Base-by-base conservation (phyloP, 2,329 filamentous ascomycete genomes). In the Colletotrichum sp. region DNA sequence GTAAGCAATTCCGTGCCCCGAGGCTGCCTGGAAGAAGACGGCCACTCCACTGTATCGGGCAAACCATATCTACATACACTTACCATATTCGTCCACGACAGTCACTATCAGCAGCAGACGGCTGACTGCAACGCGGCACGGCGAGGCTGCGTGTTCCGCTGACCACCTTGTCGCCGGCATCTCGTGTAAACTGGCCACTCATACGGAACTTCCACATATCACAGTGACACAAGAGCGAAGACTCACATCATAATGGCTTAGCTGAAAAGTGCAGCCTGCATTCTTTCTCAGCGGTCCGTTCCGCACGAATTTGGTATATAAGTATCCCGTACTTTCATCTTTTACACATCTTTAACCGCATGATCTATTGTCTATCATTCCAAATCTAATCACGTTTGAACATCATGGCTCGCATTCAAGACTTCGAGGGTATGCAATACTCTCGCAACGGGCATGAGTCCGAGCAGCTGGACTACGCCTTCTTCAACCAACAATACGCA, bases 401-500 rank as follows among this genome's bases (percentile, higher is more conserved):
- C 5, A 27, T 3, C 67, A 74, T 74, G 68, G 60, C 52, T 32
- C 68, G 68, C 4, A 74, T 74, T 30, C 60, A 74, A 8, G 72
- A 66, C 12, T 74, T 74, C 5, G 68, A 74, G 72, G 72, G 68
- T 48, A 71, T 74, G 68, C 68, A 71, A 8, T 74, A 71, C 48
- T 74, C 72, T 9, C 59, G 67, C 8, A 34, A 16, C n/a, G 72
- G 72, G 22, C 67, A 74, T 48, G 60, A 74, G 34, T 16, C 44
- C 25, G 72, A 71, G 27, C 44, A 60, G 59, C 72, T 59, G 13
- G 67, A 74, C 13, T 74, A 74, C 1, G 67, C 72, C 5, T 74
- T 74, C 28, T 74, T 74, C 59, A 74, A 74, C 59, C 72, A 85
- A 44, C 85, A 88, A 78, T 89, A 89, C 79, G 87, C 87, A 4